Base-by-base conservation (phyloP, 1,139 yeast genomes). In the Pneumocystis wakefieldiae region DNA sequence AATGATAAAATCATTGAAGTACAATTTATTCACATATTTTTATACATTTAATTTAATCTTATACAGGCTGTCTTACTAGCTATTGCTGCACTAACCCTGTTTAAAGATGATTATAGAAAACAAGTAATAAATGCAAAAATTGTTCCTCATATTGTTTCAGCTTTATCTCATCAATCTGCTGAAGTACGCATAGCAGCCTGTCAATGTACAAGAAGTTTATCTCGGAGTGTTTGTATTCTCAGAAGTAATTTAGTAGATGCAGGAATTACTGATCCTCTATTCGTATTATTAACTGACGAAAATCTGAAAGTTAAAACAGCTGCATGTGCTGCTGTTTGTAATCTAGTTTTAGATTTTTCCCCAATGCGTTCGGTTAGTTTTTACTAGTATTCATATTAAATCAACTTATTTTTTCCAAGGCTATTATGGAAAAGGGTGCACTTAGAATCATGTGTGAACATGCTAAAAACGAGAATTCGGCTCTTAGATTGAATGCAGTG, bases 341-440 rank as follows among this genome's bases (percentile, higher is more conserved):
- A 90, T 71, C 78, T 88, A 63, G 83, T 87, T 12, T 78, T 89
- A 38, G 96, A 89, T 67, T 89, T 88, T 72, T 84, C 91, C 63
- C 86, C 92, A 1, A 77, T 87, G 68, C 80, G 88, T 62, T 76
- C 80, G 61, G 59, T 59, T 39, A 17, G n/a, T 57, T 37, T 57
- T 28, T 12, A 19, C 3, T 19, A 19, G 37, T 17, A 35, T 59
- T n/a, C 19, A 24, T 53, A 53, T n/a, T 8, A n/a, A 8, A 17
- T 35, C n/a, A 53, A 28, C n/a, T 37, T 17, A 35, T 53, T 35
- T 37, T 35, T 17, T 59, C 5, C 4, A 15, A 39, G 41, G 79
- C 78, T 61, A 77, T 87, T 63, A 75, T 85, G 42, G 80, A 81
- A 28, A 78, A 81, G 66, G 87, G 83, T 2, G 74, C 81, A 3